phyloP scores from a whole-genome alignment of 345 rosid genomes.

The Salix suchowensis region DNA sequence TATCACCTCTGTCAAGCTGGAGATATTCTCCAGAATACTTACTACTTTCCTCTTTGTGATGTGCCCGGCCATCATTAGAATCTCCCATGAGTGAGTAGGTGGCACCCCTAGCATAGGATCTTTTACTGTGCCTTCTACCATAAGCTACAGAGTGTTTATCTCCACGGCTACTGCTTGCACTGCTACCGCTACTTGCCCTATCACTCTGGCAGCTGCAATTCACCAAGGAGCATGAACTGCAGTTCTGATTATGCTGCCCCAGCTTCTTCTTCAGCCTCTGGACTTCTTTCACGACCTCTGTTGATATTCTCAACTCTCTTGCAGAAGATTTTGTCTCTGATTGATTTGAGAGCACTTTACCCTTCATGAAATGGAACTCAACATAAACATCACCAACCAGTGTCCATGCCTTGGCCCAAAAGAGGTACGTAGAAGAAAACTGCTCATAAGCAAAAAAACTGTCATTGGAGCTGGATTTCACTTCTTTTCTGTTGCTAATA shows the following conservation, averaged over 20 bases:
- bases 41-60: constrained; percentile 24
- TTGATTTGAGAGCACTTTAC: constrained; percentile 43
- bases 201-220: constrained; percentile 93
- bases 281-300: constrained; percentile 84
- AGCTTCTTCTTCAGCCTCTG: constrained; percentile 78
- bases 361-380: constrained; percentile 58
- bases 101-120: constrained; percentile 35
- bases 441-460: constrained; percentile 38
- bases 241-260: constrained; percentile 50
- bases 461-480: constrained; percentile 33
- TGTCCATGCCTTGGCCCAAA: constrained; percentile 93
- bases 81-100: constrained; percentile 24
- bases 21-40: constrained; percentile 10
- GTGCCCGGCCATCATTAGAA: constrained; percentile 29
- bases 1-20: constrained; percentile 16
- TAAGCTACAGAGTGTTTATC: constrained; percentile 30
- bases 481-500: constrained; percentile 30
- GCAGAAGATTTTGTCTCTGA: constrained; percentile 36
- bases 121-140: constrained; percentile 60
- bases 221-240: constrained; percentile 76
- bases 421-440: constrained; percentile 58
- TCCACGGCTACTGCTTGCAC: constrained; percentile 80
- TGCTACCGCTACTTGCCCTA: constrained; percentile 89
- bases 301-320: constrained; percentile 61
- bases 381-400: constrained; percentile 87